Evolutionary conservation across 257 asterid genomes (phyloP), one percentile per base, ranked within the genome.

Genomic region (Osmanthus fragrans): DNA sequence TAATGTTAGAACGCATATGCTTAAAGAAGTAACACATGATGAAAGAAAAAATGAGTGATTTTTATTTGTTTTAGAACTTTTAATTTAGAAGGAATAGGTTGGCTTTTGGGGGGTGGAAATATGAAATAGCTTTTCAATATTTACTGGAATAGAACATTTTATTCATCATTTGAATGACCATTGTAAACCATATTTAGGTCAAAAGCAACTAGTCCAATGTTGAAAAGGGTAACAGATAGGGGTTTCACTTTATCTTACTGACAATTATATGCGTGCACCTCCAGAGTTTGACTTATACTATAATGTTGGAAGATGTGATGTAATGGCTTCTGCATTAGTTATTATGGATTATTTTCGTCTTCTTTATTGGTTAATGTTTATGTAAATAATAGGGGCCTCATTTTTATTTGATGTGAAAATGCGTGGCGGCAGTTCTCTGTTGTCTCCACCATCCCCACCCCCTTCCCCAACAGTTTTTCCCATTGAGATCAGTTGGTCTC

Each of bases 11-110:
- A 63, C 34, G 25, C 16, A 25, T 63, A 11, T 25, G 7, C 66
- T 58, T 21, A 21, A 58, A 58, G 5, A 27, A 63, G 34, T 27
- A 63, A 63, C 18, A 3, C 33, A 12, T 1, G 33, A 23, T 63
- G 69, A 63, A 63, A 27, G 36, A 63, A 63, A n/a, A 63, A 63
- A 23, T 11, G 34, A 27, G 33, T 63, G 33, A 11, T 34, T 45
- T 64, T 32, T 32, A 65, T 71, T 34, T 34, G 33, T 81, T 29
- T 64, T 51, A 18, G 32, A 34, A 33, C 40, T 56, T 40, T 40
- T 27, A 73, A 72, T 49, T 73, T 34, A 54, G 32, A 79, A 79
- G 58, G 25, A 60, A n/a, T 72, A 23, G 42, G 72, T 56, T 27
- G 69, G 69, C 36, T 27, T 27, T 23, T 6, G 16, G 25, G 25